phyloP scores from a whole-genome alignment of 495 filamentous ascomycete species.

The Xylaria palmicola region DNA sequence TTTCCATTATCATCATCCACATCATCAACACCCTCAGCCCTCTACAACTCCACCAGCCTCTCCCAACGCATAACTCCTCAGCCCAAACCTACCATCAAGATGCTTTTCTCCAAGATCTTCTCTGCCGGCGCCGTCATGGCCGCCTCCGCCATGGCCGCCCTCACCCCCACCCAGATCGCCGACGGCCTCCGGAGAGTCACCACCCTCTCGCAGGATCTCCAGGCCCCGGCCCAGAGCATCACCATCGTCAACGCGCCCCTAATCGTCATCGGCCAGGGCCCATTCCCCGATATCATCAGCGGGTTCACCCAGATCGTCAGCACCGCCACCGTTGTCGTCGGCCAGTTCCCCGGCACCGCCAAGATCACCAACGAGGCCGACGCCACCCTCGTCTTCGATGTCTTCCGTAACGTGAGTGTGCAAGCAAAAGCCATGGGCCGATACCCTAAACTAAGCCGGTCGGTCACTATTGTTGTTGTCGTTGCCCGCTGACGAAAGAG shows the following conservation, averaged over 20 bases:
- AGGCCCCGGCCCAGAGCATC: slow-evolving; percentile 17
- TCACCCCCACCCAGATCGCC: slow-evolving; percentile 8
- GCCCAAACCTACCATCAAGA: slow-evolving; percentile 6
- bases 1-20: not conserved
- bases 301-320: slow-evolving; percentile 24
- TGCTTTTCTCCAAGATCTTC: slow-evolving; percentile 25
- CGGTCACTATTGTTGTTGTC: too few relatives aligned
- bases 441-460: too few relatives aligned
- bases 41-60: not conserved
- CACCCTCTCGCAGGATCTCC: slow-evolving; percentile 11
- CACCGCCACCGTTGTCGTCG: slow-evolving; percentile 14
- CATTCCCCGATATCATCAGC: slow-evolving; percentile 19
- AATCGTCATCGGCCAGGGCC: slow-evolving; percentile 23
- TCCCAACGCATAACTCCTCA: not conserved
- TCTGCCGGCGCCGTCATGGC: slow-evolving; percentile 11
- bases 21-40: not conserved
- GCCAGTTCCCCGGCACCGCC: not conserved
- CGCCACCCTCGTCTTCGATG: slow-evolving; percentile 13
- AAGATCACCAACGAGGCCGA: slow-evolving; percentile 13
- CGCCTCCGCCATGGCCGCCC: slow-evolving; percentile 13
- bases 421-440: too few relatives aligned
- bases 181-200: slow-evolving; percentile 20
- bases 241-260: slow-evolving; percentile 24
- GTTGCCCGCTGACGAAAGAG: too few relatives aligned
- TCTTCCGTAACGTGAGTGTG: slow-evolving; percentile 12